phyloP scores from a whole-genome alignment of 108 stramenopile genomes.

The Epithemia pelagica region DNA sequence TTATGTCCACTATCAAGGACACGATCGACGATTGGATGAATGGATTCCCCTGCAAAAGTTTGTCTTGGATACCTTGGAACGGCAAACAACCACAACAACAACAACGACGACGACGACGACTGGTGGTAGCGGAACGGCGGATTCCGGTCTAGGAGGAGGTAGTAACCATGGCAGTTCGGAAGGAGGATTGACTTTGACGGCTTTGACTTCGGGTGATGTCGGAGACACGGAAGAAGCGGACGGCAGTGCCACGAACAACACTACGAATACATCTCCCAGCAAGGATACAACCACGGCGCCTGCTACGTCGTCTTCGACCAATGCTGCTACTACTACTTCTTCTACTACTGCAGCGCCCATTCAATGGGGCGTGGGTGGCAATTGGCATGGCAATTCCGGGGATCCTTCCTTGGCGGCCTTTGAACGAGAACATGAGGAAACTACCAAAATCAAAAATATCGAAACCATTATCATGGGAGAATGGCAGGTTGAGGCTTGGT shows the following conservation, averaged over 20 bases:
- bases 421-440: slow-evolving; percentile 96
- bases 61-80: slow-evolving; percentile 47
- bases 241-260: neutral
- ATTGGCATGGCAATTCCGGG: slow-evolving; percentile 49
- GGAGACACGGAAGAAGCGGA: slow-evolving; percentile 2
- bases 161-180: neutral
- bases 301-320: slow-evolving; percentile 6
- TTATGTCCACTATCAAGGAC: slow-evolving; percentile 78
- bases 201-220: neutral
- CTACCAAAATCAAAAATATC: slow-evolving; percentile 99
- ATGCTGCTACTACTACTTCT: neutral
- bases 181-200: neutral
- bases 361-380: slow-evolving; percentile 36
- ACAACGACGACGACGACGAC: neutral
- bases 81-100: slow-evolving; percentile 3
- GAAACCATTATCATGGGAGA: slow-evolving; percentile 86
- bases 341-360: neutral
- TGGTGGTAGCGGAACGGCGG: neutral
- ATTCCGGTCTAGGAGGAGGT: neutral
- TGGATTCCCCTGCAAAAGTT: slow-evolving; percentile 69
- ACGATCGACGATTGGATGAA: slow-evolving; percentile 83
- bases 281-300: slow-evolving; percentile 2
- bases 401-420: slow-evolving; percentile 63
- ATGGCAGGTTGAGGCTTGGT: slow-evolving; percentile 95
- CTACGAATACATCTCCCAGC: neutral